Evolutionary conservation across 106 monocot genomes (phyloP).

Genomic region (Dendrobium nobile): DNA sequence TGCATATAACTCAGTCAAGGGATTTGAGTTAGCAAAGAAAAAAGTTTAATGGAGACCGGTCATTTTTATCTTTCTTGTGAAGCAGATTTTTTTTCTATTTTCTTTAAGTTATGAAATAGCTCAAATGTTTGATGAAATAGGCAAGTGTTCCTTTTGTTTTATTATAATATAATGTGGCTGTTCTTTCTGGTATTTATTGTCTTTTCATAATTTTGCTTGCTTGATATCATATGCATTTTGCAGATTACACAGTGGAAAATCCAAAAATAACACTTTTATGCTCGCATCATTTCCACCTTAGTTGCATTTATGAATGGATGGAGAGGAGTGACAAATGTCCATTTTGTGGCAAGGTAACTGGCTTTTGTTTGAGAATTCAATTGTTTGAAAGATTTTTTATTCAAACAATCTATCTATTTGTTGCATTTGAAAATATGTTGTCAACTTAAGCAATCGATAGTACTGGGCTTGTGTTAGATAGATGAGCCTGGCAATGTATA

Average conservation of each 20-base stretch:
- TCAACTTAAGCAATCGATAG: no score
- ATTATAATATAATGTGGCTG: neutral
- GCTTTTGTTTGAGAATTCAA: neutral
- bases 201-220: neutral
- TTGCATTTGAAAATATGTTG: neutral
- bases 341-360: constrained; percentile 77
- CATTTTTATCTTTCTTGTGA: neutral
- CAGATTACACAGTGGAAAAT: constrained; percentile 78
- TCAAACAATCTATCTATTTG: neutral
- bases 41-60: no score
- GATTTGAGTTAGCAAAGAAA: no score
- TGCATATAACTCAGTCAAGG: neutral
- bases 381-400: neutral
- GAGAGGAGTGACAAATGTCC: constrained; percentile 85
- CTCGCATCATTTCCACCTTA: constrained; percentile 85
- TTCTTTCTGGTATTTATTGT: neutral
- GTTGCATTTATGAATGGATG: constrained; percentile 98
- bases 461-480: no score
- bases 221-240: constrained; percentile 16
- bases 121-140: neutral
- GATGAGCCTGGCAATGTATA: no score
- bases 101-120: neutral
- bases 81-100: neutral
- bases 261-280: constrained; percentile 67
- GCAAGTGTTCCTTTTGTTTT: neutral